Evolutionary conservation across 1,139 yeast species (phyloP), one percentile per base, ranked within the genome.

Genomic region (Yamadazyma diospyri): DNA sequence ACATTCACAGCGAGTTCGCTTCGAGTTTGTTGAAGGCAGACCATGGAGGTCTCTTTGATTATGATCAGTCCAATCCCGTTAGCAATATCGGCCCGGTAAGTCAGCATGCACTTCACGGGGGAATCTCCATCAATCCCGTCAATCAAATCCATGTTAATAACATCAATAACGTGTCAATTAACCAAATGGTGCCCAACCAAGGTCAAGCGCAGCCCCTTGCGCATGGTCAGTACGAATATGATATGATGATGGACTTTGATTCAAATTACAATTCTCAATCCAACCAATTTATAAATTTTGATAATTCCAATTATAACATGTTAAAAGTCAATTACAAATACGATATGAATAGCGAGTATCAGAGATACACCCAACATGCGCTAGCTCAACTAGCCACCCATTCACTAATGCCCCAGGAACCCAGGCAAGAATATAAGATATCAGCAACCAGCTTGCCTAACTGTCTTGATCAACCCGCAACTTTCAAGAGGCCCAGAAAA

Each of bases 381-480:
- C 20, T 7, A 18, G 20, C 20, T 9, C n/a, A n/a, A n/a, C n/a
- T n/a, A n/a, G n/a, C n/a, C n/a, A n/a, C n/a, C n/a, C n/a, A n/a
- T n/a, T n/a, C n/a, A n/a, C n/a, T n/a, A n/a, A n/a, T n/a, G n/a
- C n/a, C n/a, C n/a, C n/a, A n/a, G n/a, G n/a, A n/a, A n/a, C n/a
- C n/a, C n/a, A n/a, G n/a, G n/a, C n/a, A n/a, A n/a, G n/a, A n/a
- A n/a, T n/a, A n/a, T n/a, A 7, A 6, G 20, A 9, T 18, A 7
- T 7, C 6, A 7, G 20, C 8, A 6, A 7, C 25, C n/a, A 23
- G 38, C 2, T 37, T 45, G 13, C 52, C 57, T 6, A 48, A 50
- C 34, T 47, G 50, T 2, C 34, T 37, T 5, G 25, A 30, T 3
- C 22, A 23, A 16, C 29, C 30, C 4, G 12, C 33, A 4, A 36